Conservation (phyloP, 2,329 filamentous ascomycete species). For the Domatiomyces catenatus region DNA sequence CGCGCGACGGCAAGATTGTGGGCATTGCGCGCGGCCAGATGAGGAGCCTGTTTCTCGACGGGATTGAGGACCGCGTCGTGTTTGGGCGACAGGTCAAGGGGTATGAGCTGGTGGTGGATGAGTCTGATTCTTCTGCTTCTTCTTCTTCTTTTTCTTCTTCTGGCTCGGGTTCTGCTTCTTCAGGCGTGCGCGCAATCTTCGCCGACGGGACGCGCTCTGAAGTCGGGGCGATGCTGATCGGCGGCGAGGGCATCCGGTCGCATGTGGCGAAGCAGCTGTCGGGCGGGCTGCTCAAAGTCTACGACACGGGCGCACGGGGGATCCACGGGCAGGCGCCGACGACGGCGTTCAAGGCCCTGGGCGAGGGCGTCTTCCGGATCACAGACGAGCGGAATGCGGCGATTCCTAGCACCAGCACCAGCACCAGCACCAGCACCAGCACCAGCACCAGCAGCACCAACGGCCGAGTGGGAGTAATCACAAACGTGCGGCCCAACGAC, state of each 20-base stretch:
- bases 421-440: too few species aligned
- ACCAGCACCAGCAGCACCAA: conserved; percentile 4
- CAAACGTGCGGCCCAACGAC: conserved; percentile 46
- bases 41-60: conserved; percentile 42
- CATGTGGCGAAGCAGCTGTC: conserved; percentile 45
- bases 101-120: conserved; percentile 40
- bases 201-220: conserved; percentile 43
- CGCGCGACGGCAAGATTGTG: conserved; percentile 43
- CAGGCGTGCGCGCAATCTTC: too few species aligned
- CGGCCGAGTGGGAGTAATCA: conserved; percentile 42
- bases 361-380: conserved; percentile 48
- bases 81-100: conserved; percentile 43
- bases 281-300: conserved; percentile 42
- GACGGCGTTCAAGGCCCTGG: conserved; percentile 44
- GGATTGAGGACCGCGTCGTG: conserved; percentile 39
- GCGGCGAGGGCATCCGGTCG: conserved; percentile 49
- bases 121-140: too few species aligned
- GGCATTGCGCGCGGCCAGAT: conserved; percentile 50
- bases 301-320: conserved; percentile 46
- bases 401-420: too few species aligned
- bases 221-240: conserved; percentile 45
- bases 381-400: conserved; percentile 32
- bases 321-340: conserved; percentile 52
- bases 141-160: too few species aligned
- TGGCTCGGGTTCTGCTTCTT: too few species aligned